These are phyloP conservation scores for Calamus simplicifolius DNA, from an alignment of 176 grass and related monocot genomes.

Conservation along the genomic window DNA sequence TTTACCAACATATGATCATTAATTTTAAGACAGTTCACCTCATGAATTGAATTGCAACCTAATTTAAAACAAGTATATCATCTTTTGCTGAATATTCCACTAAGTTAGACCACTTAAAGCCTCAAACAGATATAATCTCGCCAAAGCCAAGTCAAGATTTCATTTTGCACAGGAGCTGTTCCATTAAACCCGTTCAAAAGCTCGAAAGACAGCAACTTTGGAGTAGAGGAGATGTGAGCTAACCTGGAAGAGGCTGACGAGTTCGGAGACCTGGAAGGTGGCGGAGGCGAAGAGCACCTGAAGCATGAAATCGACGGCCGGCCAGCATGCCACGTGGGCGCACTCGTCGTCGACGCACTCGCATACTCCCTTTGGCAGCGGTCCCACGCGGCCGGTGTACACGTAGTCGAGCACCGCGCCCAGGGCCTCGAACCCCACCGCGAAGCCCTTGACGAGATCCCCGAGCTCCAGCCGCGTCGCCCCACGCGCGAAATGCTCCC, in stretches of 20 bases:
- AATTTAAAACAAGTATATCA: no score
- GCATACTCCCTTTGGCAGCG: constrained; percentile 60
- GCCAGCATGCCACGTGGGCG: constrained; percentile 53
- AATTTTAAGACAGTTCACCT: no score
- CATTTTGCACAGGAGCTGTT: not conserved
- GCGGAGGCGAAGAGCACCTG: constrained; percentile 14
- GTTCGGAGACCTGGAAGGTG: constrained; percentile 12
- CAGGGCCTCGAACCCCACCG: constrained; percentile 63
- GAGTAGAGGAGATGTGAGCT: not conserved
- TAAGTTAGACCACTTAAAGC: not conserved
- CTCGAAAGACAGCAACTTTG: not conserved
- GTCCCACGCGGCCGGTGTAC: constrained; percentile 60
- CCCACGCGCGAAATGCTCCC: constrained; percentile 42
- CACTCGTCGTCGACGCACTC: constrained; percentile 77
- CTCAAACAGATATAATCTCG: no score
- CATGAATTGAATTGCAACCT: no score
- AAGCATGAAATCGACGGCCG: constrained; percentile 14
- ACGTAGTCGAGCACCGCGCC: constrained; percentile 75
- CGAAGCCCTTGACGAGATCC: constrained; percentile 46
- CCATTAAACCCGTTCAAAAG: not conserved
- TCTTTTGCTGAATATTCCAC: not conserved
- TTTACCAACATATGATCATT: no score
- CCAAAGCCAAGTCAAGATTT: not conserved
- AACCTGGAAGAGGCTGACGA: constrained; percentile 16
- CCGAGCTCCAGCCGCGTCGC: constrained; percentile 16